Evolutionary conservation across 805 yeast species (phyloP).

Genomic region (Cyberlindnera japonica): DNA sequence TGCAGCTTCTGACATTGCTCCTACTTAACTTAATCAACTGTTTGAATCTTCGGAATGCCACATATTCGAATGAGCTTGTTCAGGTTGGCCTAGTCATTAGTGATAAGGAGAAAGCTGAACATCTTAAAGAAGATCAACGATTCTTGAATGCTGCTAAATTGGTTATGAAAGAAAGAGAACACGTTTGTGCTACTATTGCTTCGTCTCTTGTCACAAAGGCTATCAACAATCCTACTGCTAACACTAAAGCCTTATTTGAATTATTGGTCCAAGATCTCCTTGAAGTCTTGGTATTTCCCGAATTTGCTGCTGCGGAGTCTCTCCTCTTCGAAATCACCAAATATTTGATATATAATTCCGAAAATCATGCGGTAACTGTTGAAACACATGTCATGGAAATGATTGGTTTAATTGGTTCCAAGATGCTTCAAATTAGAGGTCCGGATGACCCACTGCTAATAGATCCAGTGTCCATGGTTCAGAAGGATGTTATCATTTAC

Average conservation of each 20-base stretch:
- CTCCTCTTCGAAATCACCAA: slow-evolving; percentile 44
- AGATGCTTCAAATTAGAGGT: slow-evolving; percentile 37
- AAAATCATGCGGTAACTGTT: slow-evolving; percentile 35
- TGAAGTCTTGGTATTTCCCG: slow-evolving; percentile 46
- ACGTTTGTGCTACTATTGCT: slow-evolving; percentile 13
- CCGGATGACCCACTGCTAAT: slow-evolving; percentile 9
- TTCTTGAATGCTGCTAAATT: slow-evolving; percentile 1
- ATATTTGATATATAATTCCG: slow-evolving; percentile 37
- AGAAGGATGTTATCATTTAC: background rate
- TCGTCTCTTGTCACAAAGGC: slow-evolving; percentile 21
- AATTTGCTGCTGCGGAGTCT: slow-evolving; percentile 58
- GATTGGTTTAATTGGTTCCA: slow-evolving; percentile 57
- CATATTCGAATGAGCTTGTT: slow-evolving; percentile 17
- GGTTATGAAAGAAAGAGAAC: slow-evolving; percentile 8
- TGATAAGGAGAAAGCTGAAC: slow-evolving; percentile 14
- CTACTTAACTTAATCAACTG: slow-evolving; percentile 43
- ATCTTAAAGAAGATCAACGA: slow-evolving; percentile 14
- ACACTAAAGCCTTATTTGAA: slow-evolving; percentile 42
- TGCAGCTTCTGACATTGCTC: slow-evolving; percentile 47
- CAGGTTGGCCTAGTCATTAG: slow-evolving; percentile 5
- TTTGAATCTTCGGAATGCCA: slow-evolving; percentile 26
- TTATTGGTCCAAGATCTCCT: slow-evolving; percentile 54
- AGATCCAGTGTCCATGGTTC: background rate
- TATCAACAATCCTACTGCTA: slow-evolving; percentile 31
- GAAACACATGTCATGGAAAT: slow-evolving; percentile 56